phyloP scores from a whole-genome alignment of 1,139 yeast species.

The Hansenula sp. region DNA sequence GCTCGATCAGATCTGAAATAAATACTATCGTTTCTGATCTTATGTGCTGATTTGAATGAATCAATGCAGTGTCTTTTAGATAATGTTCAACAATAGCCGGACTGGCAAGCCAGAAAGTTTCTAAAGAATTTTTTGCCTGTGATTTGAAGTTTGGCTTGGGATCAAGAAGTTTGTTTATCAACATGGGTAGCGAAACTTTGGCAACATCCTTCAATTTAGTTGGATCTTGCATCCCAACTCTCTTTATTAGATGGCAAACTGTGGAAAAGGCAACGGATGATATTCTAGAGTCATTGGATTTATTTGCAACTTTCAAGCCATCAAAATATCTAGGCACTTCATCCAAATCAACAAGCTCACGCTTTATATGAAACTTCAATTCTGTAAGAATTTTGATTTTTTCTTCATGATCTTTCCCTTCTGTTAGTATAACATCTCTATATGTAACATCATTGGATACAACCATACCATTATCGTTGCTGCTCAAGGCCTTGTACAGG shows the following conservation, averaged over 20 bases:
- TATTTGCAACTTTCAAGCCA: conserved; percentile 46
- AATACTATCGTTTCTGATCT: conserved; percentile 40
- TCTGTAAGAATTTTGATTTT: conserved; percentile 42
- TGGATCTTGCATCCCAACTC: conserved; percentile 73
- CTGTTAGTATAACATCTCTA: conserved; percentile 3
- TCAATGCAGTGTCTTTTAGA: conserved; percentile 49
- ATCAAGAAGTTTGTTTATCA: conserved; percentile 52
- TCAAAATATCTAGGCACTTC: conserved; percentile 56
- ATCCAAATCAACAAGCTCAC: conserved; percentile 53
- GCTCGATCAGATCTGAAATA: conserved; percentile 32
- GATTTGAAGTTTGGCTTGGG: conserved; percentile 37
- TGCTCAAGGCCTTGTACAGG: conserved; percentile 3
- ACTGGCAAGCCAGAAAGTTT: conserved; percentile 65
- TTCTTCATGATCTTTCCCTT: conserved; percentile 19
- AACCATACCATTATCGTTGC: not conserved
- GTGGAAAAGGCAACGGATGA: conserved; percentile 57
- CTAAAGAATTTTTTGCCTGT: conserved; percentile 55
- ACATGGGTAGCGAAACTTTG: conserved; percentile 50
- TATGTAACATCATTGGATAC: too few species aligned
- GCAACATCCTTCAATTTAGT: conserved; percentile 47
- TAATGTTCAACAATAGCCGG: conserved; percentile 50
- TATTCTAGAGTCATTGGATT: conserved; percentile 38
- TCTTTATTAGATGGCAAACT: conserved; percentile 68
- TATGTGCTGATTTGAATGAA: conserved; percentile 35
- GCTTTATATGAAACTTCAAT: conserved; percentile 67